Base-by-base conservation (phyloP, 192 early-diverging fungal genomes). In the Coemansia sp. region DNA sequence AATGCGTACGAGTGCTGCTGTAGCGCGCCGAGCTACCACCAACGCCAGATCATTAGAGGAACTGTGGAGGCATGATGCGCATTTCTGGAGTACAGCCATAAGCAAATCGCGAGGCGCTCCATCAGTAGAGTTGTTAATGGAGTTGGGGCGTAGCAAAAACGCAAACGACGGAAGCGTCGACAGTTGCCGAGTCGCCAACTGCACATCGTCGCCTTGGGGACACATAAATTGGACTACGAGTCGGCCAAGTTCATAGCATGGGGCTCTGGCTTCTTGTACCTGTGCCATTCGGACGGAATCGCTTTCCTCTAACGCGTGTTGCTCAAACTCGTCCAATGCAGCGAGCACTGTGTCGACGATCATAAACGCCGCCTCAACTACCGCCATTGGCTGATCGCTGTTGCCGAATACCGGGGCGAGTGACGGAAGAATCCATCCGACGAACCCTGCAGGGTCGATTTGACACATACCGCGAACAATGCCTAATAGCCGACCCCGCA, bases 311-410 rank as follows among this genome's bases (percentile, higher is more conserved):
- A 82, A 41, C n/a, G 72, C 75, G n/a, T 53, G 66, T 53, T 82
- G 80, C 72, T 82, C 75, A 50, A 39, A 60, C 25, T 77, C 80
- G 67, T 82, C 75, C 19, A 82, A 69, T 11, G 80, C 66, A 17
- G 72, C 42, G 19, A 82, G 59, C 1, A 77, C 57, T 5, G 80
- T 29, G 25, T 77, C 80, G 4, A 72, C 72, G 2, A 50, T 66
- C 69, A 75, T 72, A 6, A 82, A 58, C 55, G 80, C 80, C 2
- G 80, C 72, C 53, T 82, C 80, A 7, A 50, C 51, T 0, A 60
- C 69, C 41, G 73, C 38, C 25, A 55, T 55, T 15, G 51, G 51
- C 51, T 32, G 55, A 15, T 31, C 27, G 31, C 14, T 17, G 21
- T 59, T 42, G 15, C 37, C 57, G 7, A 63, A 36, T 41, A 66